Conservation (phyloP, 441 rosid genomes). For the Viola pubescens region DNA sequence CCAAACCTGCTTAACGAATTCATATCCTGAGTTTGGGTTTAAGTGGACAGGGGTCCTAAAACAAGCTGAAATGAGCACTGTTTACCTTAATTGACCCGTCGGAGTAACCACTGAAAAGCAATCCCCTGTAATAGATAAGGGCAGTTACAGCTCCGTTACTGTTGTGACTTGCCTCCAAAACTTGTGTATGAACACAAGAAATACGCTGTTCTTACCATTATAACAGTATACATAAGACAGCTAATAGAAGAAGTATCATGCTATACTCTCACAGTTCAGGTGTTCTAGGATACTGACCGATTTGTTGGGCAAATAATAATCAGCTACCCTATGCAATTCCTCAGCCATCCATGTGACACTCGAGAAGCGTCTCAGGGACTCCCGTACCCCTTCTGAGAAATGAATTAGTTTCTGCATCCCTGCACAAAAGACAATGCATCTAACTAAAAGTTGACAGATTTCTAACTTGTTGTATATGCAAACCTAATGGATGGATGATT, state of each 20-base stretch:
- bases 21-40: not conserved
- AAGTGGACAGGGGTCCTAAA: not conserved
- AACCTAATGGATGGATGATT: not conserved
- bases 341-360: slow-evolving; percentile 94
- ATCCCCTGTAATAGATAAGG: slow-evolving; percentile 75
- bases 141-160: slow-evolving; percentile 76
- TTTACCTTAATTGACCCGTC: slow-evolving; percentile 83
- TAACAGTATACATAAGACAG: slow-evolving; percentile 9
- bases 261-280: not conserved
- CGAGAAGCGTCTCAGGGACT: slow-evolving; percentile 82
- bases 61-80: not conserved
- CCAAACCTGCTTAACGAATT: slow-evolving; percentile 49
- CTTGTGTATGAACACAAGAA: slow-evolving; percentile 92
- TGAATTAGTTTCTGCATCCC: slow-evolving; percentile 75
- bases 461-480: not conserved
- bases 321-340: slow-evolving; percentile 80
- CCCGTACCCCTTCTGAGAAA: slow-evolving; percentile 85
- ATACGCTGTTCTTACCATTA: slow-evolving; percentile 55
- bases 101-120: slow-evolving; percentile 74
- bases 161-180: slow-evolving; percentile 54
- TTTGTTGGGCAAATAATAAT: slow-evolving; percentile 61
- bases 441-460: slow-evolving; percentile 7
- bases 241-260: not conserved
- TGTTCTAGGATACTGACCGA: slow-evolving; percentile 43
- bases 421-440: slow-evolving; percentile 20